Evolutionary conservation across 1,284 basidiomycete genomes (phyloP).

Genomic region (Cryptococcus sp.): DNA sequence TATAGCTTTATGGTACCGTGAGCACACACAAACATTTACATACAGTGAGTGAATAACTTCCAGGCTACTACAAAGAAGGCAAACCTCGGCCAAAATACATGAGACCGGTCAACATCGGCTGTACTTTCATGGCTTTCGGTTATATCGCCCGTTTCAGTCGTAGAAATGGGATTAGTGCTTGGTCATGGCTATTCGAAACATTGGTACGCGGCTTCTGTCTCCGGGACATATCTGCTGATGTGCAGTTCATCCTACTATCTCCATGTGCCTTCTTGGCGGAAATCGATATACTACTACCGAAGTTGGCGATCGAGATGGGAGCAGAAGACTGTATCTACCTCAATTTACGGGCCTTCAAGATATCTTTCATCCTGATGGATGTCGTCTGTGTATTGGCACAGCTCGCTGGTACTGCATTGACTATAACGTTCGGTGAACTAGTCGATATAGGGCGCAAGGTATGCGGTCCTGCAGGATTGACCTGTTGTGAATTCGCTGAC

Average conservation of each 20-base stretch:
- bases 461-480: background rate
- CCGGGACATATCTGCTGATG: background rate
- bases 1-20: conserved; percentile 12
- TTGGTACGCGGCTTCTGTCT: conserved; percentile 6
- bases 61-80: conserved; percentile 12
- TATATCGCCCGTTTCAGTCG: conserved; percentile 15
- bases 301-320: conserved; percentile 8
- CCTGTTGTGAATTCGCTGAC: background rate
- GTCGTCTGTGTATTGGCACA: conserved; percentile 19
- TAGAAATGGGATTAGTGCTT: conserved; percentile 15
- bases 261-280: conserved; percentile 25
- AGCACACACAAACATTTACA: conserved; percentile 1
- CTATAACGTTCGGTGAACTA: conserved; percentile 15
- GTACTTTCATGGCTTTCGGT: conserved; percentile 16
- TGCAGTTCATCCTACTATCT: conserved; percentile 18
- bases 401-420: conserved; percentile 20
- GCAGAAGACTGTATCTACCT: conserved; percentile 12
- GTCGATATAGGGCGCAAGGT: conserved; percentile 11
- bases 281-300: conserved; percentile 19
- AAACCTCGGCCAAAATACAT: conserved; percentile 12
- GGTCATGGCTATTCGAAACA: conserved; percentile 22
- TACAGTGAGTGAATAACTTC: background rate
- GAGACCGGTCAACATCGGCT: conserved; percentile 9
- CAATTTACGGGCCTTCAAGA: conserved; percentile 8
- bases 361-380: conserved; percentile 16